Evolutionary conservation across 2,329 filamentous ascomycete genomes (phyloP).

Genomic region (Monilinia polystroma): DNA sequence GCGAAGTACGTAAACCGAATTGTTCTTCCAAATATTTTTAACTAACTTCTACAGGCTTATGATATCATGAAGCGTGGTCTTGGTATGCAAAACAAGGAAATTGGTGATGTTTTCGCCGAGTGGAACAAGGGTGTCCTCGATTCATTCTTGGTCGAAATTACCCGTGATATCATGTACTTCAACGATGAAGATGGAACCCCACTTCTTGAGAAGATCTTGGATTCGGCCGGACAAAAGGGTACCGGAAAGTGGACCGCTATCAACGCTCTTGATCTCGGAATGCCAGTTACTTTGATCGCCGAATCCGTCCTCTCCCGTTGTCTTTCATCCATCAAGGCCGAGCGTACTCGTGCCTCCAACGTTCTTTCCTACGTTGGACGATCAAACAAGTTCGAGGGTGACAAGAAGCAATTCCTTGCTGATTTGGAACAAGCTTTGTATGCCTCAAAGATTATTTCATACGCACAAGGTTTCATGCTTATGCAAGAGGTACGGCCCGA

Average conservation of each 20-base stretch:
- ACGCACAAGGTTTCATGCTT: slow-evolving; percentile 99
- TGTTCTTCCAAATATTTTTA: neutral
- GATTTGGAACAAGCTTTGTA: slow-evolving; percentile 99
- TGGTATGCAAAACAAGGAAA: slow-evolving; percentile 86
- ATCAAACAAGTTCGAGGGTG: slow-evolving; percentile 75
- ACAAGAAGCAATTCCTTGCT: slow-evolving; percentile 90
- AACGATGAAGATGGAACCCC: slow-evolving; percentile 90
- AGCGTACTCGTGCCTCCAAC: slow-evolving; percentile 79
- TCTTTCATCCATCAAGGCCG: slow-evolving; percentile 88
- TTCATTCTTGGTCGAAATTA: slow-evolving; percentile 99
- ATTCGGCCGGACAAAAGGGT: slow-evolving; percentile 98
- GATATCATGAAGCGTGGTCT: slow-evolving; percentile 99
- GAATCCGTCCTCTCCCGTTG: slow-evolving; percentile 96
- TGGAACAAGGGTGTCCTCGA: slow-evolving; percentile 99
- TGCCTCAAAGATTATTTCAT: slow-evolving; percentile 99
- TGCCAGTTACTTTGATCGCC: slow-evolving; percentile 97
- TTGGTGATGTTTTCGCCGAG: slow-evolving; percentile 87
- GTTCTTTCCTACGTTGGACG: slow-evolving; percentile 75
- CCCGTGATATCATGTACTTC: slow-evolving; percentile 96
- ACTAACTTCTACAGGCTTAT: slow-evolving; percentile 68
- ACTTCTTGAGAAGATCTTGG: slow-evolving; percentile 97
- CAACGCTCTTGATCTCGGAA: slow-evolving; percentile 96
- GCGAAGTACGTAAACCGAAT: slow-evolving; percentile 67
- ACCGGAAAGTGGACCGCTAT: slow-evolving; percentile 99
- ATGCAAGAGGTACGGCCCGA: slow-evolving; percentile 76